Base-by-base conservation (phyloP, 306 rosid species). In the Glycine soja region DNA sequence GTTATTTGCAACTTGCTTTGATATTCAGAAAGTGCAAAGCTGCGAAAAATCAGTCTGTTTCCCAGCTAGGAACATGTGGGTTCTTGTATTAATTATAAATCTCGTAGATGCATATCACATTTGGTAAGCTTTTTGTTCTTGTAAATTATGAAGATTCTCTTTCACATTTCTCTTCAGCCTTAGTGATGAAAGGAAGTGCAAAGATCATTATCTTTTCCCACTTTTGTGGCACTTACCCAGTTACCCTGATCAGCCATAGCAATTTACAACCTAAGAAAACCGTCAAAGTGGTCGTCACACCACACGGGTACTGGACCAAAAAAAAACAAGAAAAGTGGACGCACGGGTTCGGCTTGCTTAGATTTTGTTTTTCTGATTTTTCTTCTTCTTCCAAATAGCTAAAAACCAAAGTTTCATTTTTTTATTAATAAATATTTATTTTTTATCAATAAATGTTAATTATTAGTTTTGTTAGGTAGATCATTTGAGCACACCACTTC, bases 11-110 rank as follows among this genome's bases (percentile, higher is more conserved):
- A 56, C 46, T 63, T 51, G 74, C 34, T 81, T 78, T 68, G 64
- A 19, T 69, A 19, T 45, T 61, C 15, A 18, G 81, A 69, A 50
- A 45, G 78, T 64, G 76, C 36, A 81, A 38, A 67, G 79, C 63
- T 57, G 56, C 15, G 18, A 63, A 78, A 56, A 65, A 18, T 36
- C 57, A 50, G 76, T 47, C 19, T 81, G 86, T 84, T 53, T 70
- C 80, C 89, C 77, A 76, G 69, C 8, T 67, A 48, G 89, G 87
- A 76, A 87, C 92, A 87, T 51, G 10, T 67, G 74, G 81, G 74
- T 34, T 47, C 16, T 75, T 12, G 46, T 12, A 18, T 61, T 78
- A 74, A 81, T 86, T 50, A 68, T 83, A 42, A 54, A 81, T 30
- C 66, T 81, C 18, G 70, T 72, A 75, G 73, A 70, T 61, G 77